These are phyloP conservation scores for Aspergillus baeticus DNA, from an alignment of 495 filamentous ascomycete species.

Conservation along the genomic window DNA sequence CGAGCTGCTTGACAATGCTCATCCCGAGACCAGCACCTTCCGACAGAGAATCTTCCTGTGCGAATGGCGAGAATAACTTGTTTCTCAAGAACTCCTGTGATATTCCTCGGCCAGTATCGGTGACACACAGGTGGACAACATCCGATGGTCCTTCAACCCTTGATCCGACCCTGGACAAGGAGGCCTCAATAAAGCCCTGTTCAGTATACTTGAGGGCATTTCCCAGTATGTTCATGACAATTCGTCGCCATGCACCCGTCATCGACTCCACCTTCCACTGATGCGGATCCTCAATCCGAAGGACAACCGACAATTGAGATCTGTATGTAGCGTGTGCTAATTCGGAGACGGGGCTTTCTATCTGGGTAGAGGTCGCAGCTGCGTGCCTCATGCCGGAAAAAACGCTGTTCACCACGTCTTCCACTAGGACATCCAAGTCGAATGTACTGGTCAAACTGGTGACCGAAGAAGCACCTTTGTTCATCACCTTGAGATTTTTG, in stretches of 20 bases:
- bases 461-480: slow-evolving; percentile 13
- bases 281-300: slow-evolving; percentile 54
- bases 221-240: slow-evolving; percentile 72
- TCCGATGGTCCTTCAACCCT: slow-evolving; percentile 10
- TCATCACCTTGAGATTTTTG: slow-evolving; percentile 35
- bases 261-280: slow-evolving; percentile 57
- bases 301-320: slow-evolving; percentile 44
- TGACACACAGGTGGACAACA: slow-evolving; percentile 48
- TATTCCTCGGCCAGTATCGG: slow-evolving; percentile 70
- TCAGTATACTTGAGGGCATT: slow-evolving; percentile 72
- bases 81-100: slow-evolving; percentile 65
- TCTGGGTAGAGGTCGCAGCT: slow-evolving; percentile 2
- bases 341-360: slow-evolving; percentile 17
- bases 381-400: slow-evolving; percentile 22
- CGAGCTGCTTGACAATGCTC: slow-evolving; percentile 65
- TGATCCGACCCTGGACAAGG: slow-evolving; percentile 33
- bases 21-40: slow-evolving; percentile 70
- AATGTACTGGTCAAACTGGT: slow-evolving; percentile 13
- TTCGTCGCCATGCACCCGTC: slow-evolving; percentile 60
- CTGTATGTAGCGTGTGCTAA: slow-evolving; percentile 9
- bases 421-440: slow-evolving; percentile 19
- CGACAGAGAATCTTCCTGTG: slow-evolving; percentile 65
- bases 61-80: slow-evolving; percentile 66
- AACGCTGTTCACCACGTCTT: slow-evolving; percentile 20
- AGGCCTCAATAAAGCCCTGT: slow-evolving; percentile 57